These are phyloP conservation scores for Amniculicola lignicola DNA, from an alignment of 495 filamentous ascomycete species.

Conservation along the genomic window DNA sequence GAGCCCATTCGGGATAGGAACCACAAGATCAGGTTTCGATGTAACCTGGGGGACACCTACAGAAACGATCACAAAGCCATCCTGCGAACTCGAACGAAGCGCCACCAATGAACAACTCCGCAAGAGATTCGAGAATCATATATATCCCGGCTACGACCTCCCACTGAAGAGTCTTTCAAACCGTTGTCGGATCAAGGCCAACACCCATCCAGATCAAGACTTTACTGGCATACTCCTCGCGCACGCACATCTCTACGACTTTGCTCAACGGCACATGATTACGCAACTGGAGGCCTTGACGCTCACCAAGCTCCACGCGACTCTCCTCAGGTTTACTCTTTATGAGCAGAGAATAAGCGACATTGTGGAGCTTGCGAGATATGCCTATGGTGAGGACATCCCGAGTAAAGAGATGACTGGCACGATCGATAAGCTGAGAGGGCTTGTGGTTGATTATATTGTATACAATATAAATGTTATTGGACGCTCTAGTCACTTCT, in stretches of 20 bases:
- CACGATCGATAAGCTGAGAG: too few relatives aligned
- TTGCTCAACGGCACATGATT: slow-evolving; percentile 26
- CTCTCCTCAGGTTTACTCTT: slow-evolving; percentile 29
- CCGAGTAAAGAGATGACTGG: too few relatives aligned
- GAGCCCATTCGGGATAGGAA: not conserved
- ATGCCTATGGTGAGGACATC: too few relatives aligned
- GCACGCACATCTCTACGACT: slow-evolving; percentile 37
- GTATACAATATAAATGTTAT: too few relatives aligned
- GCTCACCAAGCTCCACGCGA: slow-evolving; percentile 37
- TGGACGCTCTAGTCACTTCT: too few relatives aligned
- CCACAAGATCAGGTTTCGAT: too few relatives aligned
- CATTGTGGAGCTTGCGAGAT: slow-evolving; percentile 33
- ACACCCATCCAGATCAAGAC: slow-evolving; percentile 10
- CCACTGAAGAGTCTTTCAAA: not conserved
- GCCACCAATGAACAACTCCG: too few relatives aligned
- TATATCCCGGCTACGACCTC: not conserved
- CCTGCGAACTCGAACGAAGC: too few relatives aligned
- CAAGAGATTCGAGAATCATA: not conserved
- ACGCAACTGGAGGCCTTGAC: slow-evolving; percentile 30
- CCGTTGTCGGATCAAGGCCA: too few relatives aligned
- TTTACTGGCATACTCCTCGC: slow-evolving; percentile 34
- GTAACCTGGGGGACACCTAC: too few relatives aligned
- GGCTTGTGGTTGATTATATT: too few relatives aligned
- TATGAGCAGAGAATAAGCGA: slow-evolving; percentile 24
- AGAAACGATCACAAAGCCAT: too few relatives aligned